These are phyloP conservation scores for Paspalum notatum DNA, from an alignment of 176 grass and related monocot genomes.

Conservation along the genomic window DNA sequence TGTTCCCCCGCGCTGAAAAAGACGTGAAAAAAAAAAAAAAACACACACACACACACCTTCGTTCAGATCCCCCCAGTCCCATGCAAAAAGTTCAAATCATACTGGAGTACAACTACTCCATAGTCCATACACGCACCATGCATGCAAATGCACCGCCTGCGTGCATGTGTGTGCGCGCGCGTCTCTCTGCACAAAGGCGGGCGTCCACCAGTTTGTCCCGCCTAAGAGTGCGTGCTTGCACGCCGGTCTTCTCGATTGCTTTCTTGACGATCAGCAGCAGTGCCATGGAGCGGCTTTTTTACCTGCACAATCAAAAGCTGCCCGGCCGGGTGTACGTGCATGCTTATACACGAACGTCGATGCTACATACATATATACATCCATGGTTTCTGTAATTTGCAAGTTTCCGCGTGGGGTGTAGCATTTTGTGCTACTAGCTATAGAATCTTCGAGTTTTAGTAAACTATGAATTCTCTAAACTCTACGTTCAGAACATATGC, in stretches of 20 bases:
- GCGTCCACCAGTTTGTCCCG: conserved; percentile 39
- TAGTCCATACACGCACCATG: neutral
- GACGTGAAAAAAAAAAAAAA: conserved; percentile 42
- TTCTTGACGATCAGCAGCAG: neutral
- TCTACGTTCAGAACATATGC: neutral
- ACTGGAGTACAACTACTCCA: neutral
- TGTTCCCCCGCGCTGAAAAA: conserved; percentile 58
- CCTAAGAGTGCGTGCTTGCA: conserved; percentile 57
- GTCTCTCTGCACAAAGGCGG: conserved; percentile 46
- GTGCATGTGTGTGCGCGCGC: neutral
- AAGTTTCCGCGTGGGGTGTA: neutral
- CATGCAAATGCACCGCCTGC: neutral
- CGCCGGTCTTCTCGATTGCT: conserved; percentile 44
- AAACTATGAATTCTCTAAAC: neutral
- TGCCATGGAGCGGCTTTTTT: conserved; percentile 13
- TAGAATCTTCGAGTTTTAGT: neutral
- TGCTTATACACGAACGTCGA: neutral
- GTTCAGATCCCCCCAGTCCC: conserved; percentile 41
- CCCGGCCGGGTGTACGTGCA: neutral
- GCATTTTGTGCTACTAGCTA: neutral
- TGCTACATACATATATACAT: too few species aligned
- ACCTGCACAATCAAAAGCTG: neutral
- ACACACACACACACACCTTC: too few species aligned
- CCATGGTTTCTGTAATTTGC: too few species aligned
- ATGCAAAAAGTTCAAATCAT: conserved; percentile 57